Base-by-base conservation (phyloP, 768 basidiomycete genomes). In the Clavaria fumosa region DNA sequence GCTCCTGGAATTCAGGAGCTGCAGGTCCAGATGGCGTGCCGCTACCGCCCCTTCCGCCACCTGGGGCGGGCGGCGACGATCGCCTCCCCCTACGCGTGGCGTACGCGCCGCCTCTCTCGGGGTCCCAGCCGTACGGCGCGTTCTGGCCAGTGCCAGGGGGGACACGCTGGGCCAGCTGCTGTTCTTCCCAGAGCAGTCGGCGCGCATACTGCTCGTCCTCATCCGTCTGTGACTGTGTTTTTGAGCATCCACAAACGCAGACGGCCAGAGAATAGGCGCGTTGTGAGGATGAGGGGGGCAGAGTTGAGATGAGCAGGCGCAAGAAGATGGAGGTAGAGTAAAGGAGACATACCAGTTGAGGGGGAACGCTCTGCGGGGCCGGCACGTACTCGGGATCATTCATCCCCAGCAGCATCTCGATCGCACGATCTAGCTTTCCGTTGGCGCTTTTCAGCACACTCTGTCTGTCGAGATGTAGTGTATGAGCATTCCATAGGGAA, bases 151-250 rank as follows among this genome's bases (percentile, higher is more conserved):
- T 9, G 14, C 9, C 9, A 28, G 9, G 9, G 14, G 26, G 26
- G 26, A 9, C 14, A 9, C 26, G 26, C 14, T 28, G 26, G 9
- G 9, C 9, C 26, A 14, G 9, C 14, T 28, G 26, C 26, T 73
- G 78, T 11, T 34, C 32, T 47, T 86, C 75, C 11, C 82, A 58
- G 49, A 75, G 61, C 35, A 89, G 62, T 38, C 71, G 67, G 4
- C 81, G 69, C 1, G 85, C 85, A 35, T 85, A 64, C 47, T 82
- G 72, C 50, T 83, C 85, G 47, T 89, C 85, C 1, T 85, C 62
- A 3, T 81, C 76, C 27, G 73, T 69, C 45, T 84, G 79, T 3
- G 73, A 55, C 60, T 24, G n/a, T n/a, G n/a, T n/a, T n/a, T n/a
- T n/a, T n/a, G n/a, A n/a, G n/a, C n/a, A 31, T 11, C 39, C 22